Evolutionary conservation across 495 filamentous ascomycete genomes (phyloP).

Genomic region (Immersiella caudata): DNA sequence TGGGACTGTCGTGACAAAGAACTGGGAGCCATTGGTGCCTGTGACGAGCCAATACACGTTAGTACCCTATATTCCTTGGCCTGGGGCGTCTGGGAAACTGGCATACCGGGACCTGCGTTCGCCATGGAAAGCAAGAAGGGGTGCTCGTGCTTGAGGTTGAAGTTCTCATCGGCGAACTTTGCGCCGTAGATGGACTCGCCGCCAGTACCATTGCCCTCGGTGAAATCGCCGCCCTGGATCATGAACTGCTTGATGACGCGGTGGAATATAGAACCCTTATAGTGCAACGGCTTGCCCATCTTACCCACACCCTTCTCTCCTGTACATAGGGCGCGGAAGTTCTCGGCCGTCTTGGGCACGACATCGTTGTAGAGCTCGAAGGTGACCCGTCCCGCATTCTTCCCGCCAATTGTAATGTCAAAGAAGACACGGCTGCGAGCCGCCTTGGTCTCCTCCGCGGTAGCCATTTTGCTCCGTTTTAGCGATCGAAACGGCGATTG

Average conservation of each 20-base stretch:
- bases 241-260: conserved; percentile 98
- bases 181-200: conserved; percentile 98
- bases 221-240: conserved; percentile 99
- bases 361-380: conserved; percentile 90
- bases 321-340: conserved; percentile 97
- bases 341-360: conserved; percentile 91
- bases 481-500: not conserved
- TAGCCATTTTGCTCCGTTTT: conserved; percentile 35
- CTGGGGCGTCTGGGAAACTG: not conserved
- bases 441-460: conserved; percentile 42
- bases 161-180: conserved; percentile 98
- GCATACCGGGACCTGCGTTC: conserved; percentile 87
- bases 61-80: not conserved
- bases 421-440: conserved; percentile 79
- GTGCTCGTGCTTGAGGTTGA: conserved; percentile 87
- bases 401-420: conserved; percentile 78
- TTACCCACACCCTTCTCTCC: conserved; percentile 82
- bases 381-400: conserved; percentile 70
- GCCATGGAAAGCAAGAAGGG: conserved; percentile 97
- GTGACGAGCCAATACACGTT: not conserved
- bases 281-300: conserved; percentile 83
- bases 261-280: conserved; percentile 91
- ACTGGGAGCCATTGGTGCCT: conserved; percentile 95
- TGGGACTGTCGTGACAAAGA: conserved; percentile 93
- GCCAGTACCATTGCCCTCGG: conserved; percentile 88